Conservation (phyloP, 352 stramenopile genomes). For the Phytophthora fragariae region DNA sequence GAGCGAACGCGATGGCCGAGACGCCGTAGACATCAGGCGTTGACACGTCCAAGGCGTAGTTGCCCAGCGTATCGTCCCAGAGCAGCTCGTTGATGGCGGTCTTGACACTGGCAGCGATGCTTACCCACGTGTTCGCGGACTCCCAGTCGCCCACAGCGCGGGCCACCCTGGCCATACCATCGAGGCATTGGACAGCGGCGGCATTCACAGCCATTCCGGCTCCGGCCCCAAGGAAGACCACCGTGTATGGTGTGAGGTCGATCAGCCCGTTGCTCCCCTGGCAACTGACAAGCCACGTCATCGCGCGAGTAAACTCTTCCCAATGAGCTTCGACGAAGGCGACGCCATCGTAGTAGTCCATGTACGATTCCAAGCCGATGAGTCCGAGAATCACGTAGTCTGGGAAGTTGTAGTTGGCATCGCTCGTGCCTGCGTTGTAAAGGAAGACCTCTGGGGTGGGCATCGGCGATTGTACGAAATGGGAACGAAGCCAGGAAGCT, state of each 20-base stretch:
- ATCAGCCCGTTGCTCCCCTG: conserved; percentile 29
- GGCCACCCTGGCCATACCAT: conserved; percentile 33
- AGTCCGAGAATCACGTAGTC: conserved; percentile 46
- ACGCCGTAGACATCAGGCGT: conserved; percentile 31
- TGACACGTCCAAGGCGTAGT: conserved; percentile 29
- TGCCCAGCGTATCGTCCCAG: conserved; percentile 37
- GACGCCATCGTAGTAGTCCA: conserved; percentile 43
- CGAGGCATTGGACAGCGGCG: conserved; percentile 30
- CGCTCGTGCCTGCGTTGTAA: conserved; percentile 28
- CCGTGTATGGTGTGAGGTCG: conserved; percentile 22
- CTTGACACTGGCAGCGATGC: conserved; percentile 28
- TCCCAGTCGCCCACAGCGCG: conserved; percentile 24
- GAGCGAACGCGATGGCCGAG: conserved; percentile 31
- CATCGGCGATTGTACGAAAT: conserved; percentile 38
- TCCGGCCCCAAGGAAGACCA: conserved; percentile 31
- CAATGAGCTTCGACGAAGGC: conserved; percentile 32
- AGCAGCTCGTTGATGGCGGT: conserved; percentile 38
- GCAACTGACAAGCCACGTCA: conserved; percentile 28
- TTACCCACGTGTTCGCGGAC: conserved; percentile 30
- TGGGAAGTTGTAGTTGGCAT: conserved; percentile 27
- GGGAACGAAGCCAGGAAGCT: conserved; percentile 28
- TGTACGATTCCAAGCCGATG: conserved; percentile 41
- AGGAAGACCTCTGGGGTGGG: conserved; percentile 36
- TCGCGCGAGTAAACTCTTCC: conserved; percentile 27
- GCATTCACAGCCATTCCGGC: conserved; percentile 33